Evolutionary conservation across 768 basidiomycete species (phyloP).

Genomic region (Suillus lakei): DNA sequence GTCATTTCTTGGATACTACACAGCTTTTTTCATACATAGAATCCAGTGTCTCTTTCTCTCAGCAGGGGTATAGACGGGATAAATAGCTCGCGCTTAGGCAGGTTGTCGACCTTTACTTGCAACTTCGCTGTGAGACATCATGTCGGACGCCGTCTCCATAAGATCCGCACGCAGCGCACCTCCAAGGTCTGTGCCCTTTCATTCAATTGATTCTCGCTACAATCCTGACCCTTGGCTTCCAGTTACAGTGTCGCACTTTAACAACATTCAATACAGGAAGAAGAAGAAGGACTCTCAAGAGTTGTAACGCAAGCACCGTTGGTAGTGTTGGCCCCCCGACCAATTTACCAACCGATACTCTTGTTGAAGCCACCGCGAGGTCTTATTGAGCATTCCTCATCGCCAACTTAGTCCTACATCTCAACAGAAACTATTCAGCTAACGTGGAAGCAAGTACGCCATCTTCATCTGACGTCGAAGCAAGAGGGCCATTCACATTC

Average conservation of each 20-base stretch:
- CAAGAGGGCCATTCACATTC: slow-evolving; percentile 13
- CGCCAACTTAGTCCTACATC: neutral
- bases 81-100: neutral
- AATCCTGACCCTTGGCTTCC: neutral
- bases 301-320: neutral
- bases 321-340: neutral
- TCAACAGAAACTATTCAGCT: too few relatives aligned
- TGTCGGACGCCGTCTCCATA: neutral
- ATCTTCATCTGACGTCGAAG: neutral
- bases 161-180: neutral
- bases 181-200: neutral
- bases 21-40: neutral
- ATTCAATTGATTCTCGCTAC: neutral
- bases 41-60: neutral
- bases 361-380: neutral
- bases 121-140: neutral
- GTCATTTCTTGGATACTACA: neutral
- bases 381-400: neutral
- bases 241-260: neutral
- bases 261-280: neutral
- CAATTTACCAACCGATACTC: neutral
- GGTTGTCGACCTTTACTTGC: neutral
- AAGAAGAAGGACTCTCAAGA: neutral
- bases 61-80: neutral
- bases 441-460: too few relatives aligned